A percentile compares a stretch with the other conserved stretches of the same genome.
Evolutionary conservation across 805 yeast species (phyloP).

Genomic region (Barnettozyma siamensis): DNA sequence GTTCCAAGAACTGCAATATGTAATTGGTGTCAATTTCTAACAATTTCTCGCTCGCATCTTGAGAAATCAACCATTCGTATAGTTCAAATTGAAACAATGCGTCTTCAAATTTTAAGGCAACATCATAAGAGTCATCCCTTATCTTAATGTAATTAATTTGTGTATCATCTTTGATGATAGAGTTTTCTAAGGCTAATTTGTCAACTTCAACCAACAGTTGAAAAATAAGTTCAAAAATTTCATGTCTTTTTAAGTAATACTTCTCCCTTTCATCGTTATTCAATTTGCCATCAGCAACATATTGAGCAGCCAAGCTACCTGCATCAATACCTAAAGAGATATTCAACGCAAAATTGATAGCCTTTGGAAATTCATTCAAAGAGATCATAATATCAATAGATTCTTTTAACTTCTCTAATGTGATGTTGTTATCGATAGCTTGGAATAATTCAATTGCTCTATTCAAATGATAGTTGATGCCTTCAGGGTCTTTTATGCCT

Average conservation of each 20-base stretch:
- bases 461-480: slow-evolving; percentile 56
- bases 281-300: slow-evolving; percentile 44
- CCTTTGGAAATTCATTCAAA: slow-evolving; percentile 76
- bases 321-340: slow-evolving; percentile 67
- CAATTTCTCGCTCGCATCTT: slow-evolving; percentile 71
- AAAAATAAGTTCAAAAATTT: slow-evolving; percentile 70
- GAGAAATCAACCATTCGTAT: slow-evolving; percentile 85
- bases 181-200: slow-evolving; percentile 44
- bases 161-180: slow-evolving; percentile 13
- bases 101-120: slow-evolving; percentile 71
- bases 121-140: slow-evolving; percentile 66
- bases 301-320: slow-evolving; percentile 53
- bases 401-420: slow-evolving; percentile 74
- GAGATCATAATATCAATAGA: slow-evolving; percentile 74
- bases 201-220: slow-evolving; percentile 70
- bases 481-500: slow-evolving; percentile 67
- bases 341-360: slow-evolving; percentile 73
- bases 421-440: slow-evolving; percentile 71
- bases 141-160: slow-evolving; percentile 38
- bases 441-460: slow-evolving; percentile 74
- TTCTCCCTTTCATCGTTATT: slow-evolving; percentile 46
- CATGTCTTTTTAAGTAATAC: slow-evolving; percentile 46
- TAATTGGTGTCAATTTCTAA: slow-evolving; percentile 78
- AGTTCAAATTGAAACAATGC: slow-evolving; percentile 86
- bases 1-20: slow-evolving; percentile 70